Base-by-base conservation (phyloP, 2,329 filamentous ascomycete species). In the Tolypocladium nubicola region DNA sequence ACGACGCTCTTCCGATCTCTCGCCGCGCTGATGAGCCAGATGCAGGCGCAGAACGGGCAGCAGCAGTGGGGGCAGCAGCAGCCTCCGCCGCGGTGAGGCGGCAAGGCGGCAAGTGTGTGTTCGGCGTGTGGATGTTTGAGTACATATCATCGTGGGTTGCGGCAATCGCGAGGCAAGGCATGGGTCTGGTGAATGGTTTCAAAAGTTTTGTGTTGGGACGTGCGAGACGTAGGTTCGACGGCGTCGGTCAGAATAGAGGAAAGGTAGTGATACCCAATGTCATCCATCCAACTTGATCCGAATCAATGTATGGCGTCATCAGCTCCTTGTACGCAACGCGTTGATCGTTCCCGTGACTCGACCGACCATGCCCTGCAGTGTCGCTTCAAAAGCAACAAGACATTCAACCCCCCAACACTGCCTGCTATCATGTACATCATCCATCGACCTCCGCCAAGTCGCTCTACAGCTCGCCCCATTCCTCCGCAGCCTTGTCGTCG, bases 1-100 rank as follows among this genome's bases (percentile, higher is more conserved):
- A n/a, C n/a, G n/a, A n/a, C n/a, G n/a, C n/a, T n/a, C n/a, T n/a
- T n/a, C n/a, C n/a, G n/a, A n/a, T n/a, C n/a, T n/a, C 75, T 85
- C 58, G 76, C 79, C 45, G 76, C 75, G 4, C 60, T 79, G 40
- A 75, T 79, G 69, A 72, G 66, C 43, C 76, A 78, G 58, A 73
- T 75, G 67, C 73, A 75, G 61, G 65, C 66, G 53, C 68, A 71
- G 52, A 65, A 66, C 26, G 65, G 67, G 1, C 67, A 70, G 59
- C 64, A 66, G 30, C 62, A 61, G 38, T 70, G 66, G 64, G 62
- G 63, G 21, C 39, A n/a, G 11, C 41, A 30, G 30, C 47, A 30
- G 8, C 26, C 30, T 11, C 41, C 47, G 30, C 47, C 47, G 8
- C 26, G 37, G 19, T 26, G 26, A 41, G 30, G 53, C 33, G 14